Evolutionary conservation across 352 stramenopile species (phyloP).

Genomic region (Phytophthora megakarya): DNA sequence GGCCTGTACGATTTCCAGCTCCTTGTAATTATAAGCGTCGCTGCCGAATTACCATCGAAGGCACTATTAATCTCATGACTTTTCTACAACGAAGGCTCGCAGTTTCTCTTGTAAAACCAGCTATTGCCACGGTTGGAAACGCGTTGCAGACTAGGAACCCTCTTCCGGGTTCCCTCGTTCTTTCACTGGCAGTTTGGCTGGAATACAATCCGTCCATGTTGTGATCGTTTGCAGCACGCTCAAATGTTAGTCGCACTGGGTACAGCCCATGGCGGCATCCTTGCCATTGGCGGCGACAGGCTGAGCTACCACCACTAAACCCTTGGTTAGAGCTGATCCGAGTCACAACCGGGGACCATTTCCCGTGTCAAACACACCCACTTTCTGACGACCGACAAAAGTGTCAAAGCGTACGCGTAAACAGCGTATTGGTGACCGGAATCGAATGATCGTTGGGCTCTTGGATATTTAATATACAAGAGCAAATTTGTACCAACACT

Average conservation of each 20-base stretch:
- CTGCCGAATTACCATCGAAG: slow-evolving; percentile 5
- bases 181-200: slow-evolving; percentile 27
- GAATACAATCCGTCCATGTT: slow-evolving; percentile 9
- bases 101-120: slow-evolving; percentile 11
- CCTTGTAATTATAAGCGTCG: slow-evolving; percentile 1
- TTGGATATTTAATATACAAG: no score
- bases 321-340: slow-evolving; percentile 19
- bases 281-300: slow-evolving; percentile 63
- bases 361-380: slow-evolving; percentile 52
- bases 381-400: slow-evolving; percentile 38
- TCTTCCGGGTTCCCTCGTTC: slow-evolving; percentile 19
- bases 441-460: slow-evolving; percentile 49
- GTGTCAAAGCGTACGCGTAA: slow-evolving; percentile 47
- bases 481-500: no score
- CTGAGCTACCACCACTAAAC: not conserved
- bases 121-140: slow-evolving; percentile 10
- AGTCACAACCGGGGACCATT: slow-evolving; percentile 67
- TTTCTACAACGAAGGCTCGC: slow-evolving; percentile 24
- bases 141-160: slow-evolving; percentile 8
- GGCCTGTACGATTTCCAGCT: not conserved
- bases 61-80: slow-evolving; percentile 19
- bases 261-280: slow-evolving; percentile 51
- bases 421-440: slow-evolving; percentile 29
- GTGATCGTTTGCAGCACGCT: slow-evolving; percentile 40
- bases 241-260: slow-evolving; percentile 59